A percentile compares a stretch with the other conserved stretches of the same genome.
Evolutionary conservation across 1,139 yeast genomes (phyloP).

Genomic region (Candida smagusa): DNA sequence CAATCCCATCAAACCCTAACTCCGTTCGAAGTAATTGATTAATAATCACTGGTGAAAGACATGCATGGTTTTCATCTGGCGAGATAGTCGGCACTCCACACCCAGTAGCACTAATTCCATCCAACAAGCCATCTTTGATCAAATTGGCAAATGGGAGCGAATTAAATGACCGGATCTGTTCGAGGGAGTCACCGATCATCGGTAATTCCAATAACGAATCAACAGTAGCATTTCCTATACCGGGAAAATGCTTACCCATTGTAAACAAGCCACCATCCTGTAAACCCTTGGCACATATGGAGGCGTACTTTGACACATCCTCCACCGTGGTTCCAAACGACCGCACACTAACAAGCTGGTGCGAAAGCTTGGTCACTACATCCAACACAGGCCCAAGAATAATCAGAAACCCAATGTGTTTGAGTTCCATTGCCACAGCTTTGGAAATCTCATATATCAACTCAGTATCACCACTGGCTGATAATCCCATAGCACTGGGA

Average conservation of each 20-base stretch:
- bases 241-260: slow-evolving; percentile 67
- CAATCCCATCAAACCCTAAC: slow-evolving; percentile 55
- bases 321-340: slow-evolving; percentile 62
- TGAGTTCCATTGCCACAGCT: slow-evolving; percentile 55
- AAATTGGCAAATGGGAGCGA: slow-evolving; percentile 52
- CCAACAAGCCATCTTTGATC: slow-evolving; percentile 47
- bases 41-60: slow-evolving; percentile 57
- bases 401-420: slow-evolving; percentile 54
- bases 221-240: slow-evolving; percentile 61
- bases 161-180: slow-evolving; percentile 51
- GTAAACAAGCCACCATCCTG: slow-evolving; percentile 55
- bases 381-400: slow-evolving; percentile 64
- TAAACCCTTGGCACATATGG: slow-evolving; percentile 54
- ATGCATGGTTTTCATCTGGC: slow-evolving; percentile 63
- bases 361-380: slow-evolving; percentile 56
- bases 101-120: slow-evolving; percentile 63
- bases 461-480: slow-evolving; percentile 52
- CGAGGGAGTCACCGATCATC: slow-evolving; percentile 55
- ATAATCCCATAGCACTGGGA: slow-evolving; percentile 66
- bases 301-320: slow-evolving; percentile 55
- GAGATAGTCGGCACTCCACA: slow-evolving; percentile 65
- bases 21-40: slow-evolving; percentile 51
- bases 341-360: slow-evolving; percentile 58
- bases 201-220: slow-evolving; percentile 59
- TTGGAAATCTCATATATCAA: slow-evolving; percentile 53